These are phyloP conservation scores for Cymbomonas tetramitiformis DNA, from an alignment of 139 green algal genomes.

Conservation along the genomic window DNA sequence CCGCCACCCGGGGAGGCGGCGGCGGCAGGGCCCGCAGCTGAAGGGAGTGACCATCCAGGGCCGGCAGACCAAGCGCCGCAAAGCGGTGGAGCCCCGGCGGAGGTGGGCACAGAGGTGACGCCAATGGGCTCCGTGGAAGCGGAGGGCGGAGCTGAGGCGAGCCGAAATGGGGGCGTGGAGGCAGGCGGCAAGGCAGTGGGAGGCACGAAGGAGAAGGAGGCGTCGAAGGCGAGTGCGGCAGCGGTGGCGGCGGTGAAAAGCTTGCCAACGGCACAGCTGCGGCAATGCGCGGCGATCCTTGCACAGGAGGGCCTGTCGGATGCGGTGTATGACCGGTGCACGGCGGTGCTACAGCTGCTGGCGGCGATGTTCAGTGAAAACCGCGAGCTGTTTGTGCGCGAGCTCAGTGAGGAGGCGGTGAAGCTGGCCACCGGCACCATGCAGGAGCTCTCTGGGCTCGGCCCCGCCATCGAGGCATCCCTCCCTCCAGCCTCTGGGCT, in stretches of 20 bases:
- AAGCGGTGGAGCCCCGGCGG: too few relatives aligned
- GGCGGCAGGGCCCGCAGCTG: too few relatives aligned
- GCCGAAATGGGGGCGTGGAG: not conserved
- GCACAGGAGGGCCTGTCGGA: constrained; percentile 40
- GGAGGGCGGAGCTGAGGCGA: not conserved
- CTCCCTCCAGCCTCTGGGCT: too few relatives aligned
- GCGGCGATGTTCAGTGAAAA: constrained; percentile 39
- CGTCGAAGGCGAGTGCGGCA: not conserved
- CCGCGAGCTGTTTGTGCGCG: constrained; percentile 38
- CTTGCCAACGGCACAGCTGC: not conserved
- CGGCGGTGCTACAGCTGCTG: constrained; percentile 41
- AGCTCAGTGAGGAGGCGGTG: constrained; percentile 15
- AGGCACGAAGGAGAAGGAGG: constrained; percentile 12
- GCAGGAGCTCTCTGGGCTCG: constrained; percentile 25
- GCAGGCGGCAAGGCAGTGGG: constrained; percentile 11
- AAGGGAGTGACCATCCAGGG: too few relatives aligned
- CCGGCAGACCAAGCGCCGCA: too few relatives aligned
- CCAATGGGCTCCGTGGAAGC: not conserved
- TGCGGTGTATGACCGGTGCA: constrained; percentile 32
- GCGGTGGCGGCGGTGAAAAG: not conserved
- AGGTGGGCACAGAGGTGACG: too few relatives aligned
- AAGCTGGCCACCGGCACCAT: constrained; percentile 8
- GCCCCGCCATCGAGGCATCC: constrained; percentile 22
- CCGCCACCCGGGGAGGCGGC: too few relatives aligned
- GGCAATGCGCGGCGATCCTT: not conserved